Evolutionary conservation across 768 basidiomycete genomes (phyloP), one percentile per base, ranked within the genome.

Genomic region (Flagelloscypha sp.): DNA sequence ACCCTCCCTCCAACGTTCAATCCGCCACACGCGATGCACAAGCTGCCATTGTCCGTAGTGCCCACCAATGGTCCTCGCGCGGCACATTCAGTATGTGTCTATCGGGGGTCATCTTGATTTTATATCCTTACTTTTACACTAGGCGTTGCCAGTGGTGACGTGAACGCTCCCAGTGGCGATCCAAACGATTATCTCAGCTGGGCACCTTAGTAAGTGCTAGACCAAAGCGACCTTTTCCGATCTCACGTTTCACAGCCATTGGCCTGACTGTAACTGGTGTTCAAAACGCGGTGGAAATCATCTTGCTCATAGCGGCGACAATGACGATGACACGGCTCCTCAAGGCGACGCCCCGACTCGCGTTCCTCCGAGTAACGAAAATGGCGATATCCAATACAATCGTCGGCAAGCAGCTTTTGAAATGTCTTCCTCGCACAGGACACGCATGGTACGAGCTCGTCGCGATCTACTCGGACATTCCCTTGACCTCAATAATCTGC

Each of bases 201-300:
- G 65, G 74, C 72, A 12, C 74, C 74, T 3, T 76, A 76, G 74
- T 75, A 46, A 50, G 62, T 54, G 6, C 9, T 20, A n/a, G n/a
- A 23, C 30, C n/a, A 6, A 10, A 13, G 19, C 20, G n/a, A 21
- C 21, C 23, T 30, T 8, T 16, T 18, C 12, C 16, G 32, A n/a
- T 36, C 18, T 15, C 18, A 16, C 24, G 8, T 25, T 21, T 37
- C 20, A 1, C 29, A 73, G 70, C 41, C 70, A 72, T 46, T 75
- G 72, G 72, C 70, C 72, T 1, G 34, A 70, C 31, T 75, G 72
- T 46, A 62, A 70, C 42, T 73, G 70, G 70, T 75, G 72, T 41
- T 36, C 39, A 17, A 34, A 41, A 13, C 29, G 40, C 19, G 47
- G 48, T 17, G 43, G 50, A 12, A 46, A 42, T 10, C 52, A 58